These are phyloP conservation scores for Populus deltoides DNA, from an alignment of 345 rosid species.

Conservation along the genomic window DNA sequence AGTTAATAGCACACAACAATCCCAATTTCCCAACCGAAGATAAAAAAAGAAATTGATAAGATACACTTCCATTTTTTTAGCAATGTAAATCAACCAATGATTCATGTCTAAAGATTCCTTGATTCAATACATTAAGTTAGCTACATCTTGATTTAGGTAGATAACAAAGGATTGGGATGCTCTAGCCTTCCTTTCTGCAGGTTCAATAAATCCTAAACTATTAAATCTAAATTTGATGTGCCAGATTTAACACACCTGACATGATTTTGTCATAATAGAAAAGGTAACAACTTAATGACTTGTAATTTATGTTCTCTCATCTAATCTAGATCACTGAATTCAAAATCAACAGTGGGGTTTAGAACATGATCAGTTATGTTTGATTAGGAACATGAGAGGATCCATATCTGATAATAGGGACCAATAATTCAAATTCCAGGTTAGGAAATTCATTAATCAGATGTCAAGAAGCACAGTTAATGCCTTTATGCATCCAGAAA, in stretches of 20 bases:
- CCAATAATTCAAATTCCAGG: conserved; percentile 6
- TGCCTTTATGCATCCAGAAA: not conserved
- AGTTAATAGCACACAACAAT: not conserved
- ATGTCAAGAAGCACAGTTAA: conserved; percentile 1
- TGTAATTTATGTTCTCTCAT: too few relatives aligned
- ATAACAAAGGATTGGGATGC: too few relatives aligned
- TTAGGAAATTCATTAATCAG: conserved; percentile 1
- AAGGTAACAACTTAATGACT: too few relatives aligned
- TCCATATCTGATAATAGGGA: not conserved
- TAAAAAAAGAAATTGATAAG: not conserved
- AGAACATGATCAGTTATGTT: too few relatives aligned
- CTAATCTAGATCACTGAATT: too few relatives aligned
- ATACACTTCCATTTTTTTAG: not conserved
- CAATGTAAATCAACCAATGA: not conserved
- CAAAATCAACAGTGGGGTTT: too few relatives aligned
- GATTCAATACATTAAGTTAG: not conserved
- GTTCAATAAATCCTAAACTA: too few relatives aligned
- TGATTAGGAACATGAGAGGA: too few relatives aligned
- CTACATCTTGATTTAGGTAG: not conserved
- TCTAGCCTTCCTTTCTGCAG: too few relatives aligned
- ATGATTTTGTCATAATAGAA: too few relatives aligned
- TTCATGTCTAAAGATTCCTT: not conserved
- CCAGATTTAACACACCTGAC: too few relatives aligned
- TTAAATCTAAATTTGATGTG: too few relatives aligned
- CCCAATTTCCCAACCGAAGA: not conserved